Evolutionary conservation across 2,329 filamentous ascomycete genomes (phyloP).

Genomic region (Passalora sequoiae): DNA sequence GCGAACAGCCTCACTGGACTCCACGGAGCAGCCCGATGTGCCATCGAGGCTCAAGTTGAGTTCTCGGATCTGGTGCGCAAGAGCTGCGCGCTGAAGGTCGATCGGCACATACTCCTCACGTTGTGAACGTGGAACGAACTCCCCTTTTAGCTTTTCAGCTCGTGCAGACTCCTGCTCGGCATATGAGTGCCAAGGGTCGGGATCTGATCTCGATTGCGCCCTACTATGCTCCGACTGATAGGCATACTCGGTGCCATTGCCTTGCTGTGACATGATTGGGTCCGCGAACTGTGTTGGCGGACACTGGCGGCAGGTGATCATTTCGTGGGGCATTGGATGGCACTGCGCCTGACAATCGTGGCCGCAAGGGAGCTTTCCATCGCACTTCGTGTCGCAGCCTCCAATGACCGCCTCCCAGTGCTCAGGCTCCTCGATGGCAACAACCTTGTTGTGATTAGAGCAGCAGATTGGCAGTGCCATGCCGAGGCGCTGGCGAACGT

Average conservation of each 20-base stretch:
- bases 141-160: not conserved
- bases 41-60: too few relatives aligned
- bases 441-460: constrained; percentile 24
- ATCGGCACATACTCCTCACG: too few relatives aligned
- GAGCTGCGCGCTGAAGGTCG: not conserved
- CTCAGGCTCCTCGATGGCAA: constrained; percentile 38
- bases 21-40: too few relatives aligned
- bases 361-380: constrained; percentile 43
- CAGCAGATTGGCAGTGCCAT: constrained; percentile 25
- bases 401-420: constrained; percentile 53
- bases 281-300: constrained; percentile 14
- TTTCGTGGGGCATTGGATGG: constrained; percentile 44
- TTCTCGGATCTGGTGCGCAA: too few relatives aligned
- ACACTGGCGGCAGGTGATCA: constrained; percentile 15
- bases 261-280: not conserved
- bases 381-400: constrained; percentile 50
- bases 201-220: not conserved
- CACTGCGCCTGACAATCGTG: constrained; percentile 51
- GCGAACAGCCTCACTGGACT: too few relatives aligned
- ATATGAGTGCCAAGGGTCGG: constrained; percentile 18
- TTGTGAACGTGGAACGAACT: not conserved
- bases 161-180: constrained; percentile 16
- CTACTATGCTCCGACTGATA: not conserved
- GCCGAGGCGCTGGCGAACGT: constrained; percentile 23
- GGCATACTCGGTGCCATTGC: not conserved